These are phyloP conservation scores for Phytophthora podocarpi DNA, from an alignment of 352 stramenopile genomes.

Conservation along the genomic window DNA sequence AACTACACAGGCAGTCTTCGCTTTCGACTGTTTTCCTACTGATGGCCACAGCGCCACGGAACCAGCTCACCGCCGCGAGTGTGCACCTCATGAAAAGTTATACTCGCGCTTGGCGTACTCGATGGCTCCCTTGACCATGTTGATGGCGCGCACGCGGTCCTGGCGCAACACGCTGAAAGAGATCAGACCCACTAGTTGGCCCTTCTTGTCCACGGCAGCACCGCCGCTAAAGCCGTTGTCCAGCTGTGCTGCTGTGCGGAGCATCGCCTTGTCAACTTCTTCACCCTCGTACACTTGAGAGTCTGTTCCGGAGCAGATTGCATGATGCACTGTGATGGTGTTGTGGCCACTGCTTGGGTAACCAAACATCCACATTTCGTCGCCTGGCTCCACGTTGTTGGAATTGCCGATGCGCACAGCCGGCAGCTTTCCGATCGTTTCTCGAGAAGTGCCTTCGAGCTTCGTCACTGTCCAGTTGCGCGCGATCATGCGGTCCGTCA, in stretches of 20 bases:
- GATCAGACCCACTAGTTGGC: conserved; percentile 83
- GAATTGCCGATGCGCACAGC: conserved; percentile 86
- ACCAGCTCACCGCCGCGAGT: conserved; percentile 5
- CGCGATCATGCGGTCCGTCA: conserved; percentile 87
- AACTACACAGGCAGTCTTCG: conserved; percentile 25
- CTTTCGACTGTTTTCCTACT: conserved; percentile 15
- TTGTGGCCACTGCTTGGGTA: conserved; percentile 90
- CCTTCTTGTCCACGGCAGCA: conserved; percentile 86
- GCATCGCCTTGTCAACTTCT: conserved; percentile 88
- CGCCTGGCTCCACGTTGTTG: conserved; percentile 87
- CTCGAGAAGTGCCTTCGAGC: conserved; percentile 71
- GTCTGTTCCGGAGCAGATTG: conserved; percentile 89
- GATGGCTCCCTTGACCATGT: conserved; percentile 90
- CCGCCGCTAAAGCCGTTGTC: conserved; percentile 89
- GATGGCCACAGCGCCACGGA: conserved; percentile 6
- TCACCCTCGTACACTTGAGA: conserved; percentile 86
- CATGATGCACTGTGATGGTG: conserved; percentile 89
- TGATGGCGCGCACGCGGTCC: conserved; percentile 87
- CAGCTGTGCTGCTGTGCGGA: conserved; percentile 81
- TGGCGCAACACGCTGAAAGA: conserved; percentile 88
- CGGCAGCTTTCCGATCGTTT: conserved; percentile 75
- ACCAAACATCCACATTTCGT: conserved; percentile 93
- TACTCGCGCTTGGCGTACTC: conserved; percentile 83
- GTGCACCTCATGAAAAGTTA: conserved; percentile 53
- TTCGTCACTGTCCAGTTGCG: conserved; percentile 85